Conservation (phyloP, 306 rosid genomes). For the Prinsepia uniflora region DNA sequence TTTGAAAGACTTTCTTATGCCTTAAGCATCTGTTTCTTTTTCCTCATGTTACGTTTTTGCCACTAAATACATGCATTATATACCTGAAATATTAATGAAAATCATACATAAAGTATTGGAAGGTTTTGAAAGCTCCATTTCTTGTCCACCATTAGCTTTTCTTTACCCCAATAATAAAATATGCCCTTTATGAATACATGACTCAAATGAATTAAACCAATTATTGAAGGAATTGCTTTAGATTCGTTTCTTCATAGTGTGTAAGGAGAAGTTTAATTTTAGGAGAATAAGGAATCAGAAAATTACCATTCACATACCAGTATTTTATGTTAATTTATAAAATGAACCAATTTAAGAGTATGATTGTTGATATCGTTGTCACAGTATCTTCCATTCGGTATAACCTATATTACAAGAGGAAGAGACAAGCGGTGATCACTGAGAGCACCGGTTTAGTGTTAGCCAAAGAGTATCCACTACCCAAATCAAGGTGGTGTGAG, state of each 20-base stretch:
- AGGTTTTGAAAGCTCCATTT: not conserved
- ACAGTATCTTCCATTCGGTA: too few species aligned
- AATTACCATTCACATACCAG: too few species aligned
- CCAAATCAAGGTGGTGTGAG: too few species aligned
- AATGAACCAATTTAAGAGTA: too few species aligned
- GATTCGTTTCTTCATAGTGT: not conserved
- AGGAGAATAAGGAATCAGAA: too few species aligned
- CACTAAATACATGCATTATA: conserved; percentile 14
- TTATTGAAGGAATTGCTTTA: not conserved
- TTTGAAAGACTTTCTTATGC: conserved; percentile 53
- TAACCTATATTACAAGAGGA: too few species aligned
- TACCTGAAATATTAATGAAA: not conserved
- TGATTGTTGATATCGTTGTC: too few species aligned
- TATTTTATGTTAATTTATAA: too few species aligned
- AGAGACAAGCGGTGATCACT: too few species aligned
- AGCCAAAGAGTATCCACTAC: too few species aligned
- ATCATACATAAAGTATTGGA: not conserved
- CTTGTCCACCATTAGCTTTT: conserved; percentile 3
- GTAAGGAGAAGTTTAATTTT: too few species aligned
- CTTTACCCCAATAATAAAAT: not conserved
- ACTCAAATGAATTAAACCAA: conserved; percentile 1
- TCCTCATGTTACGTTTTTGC: conserved; percentile 18
- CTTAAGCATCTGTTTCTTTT: conserved; percentile 51
- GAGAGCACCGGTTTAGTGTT: too few species aligned
- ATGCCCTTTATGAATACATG: not conserved